phyloP scores from a whole-genome alignment of 768 basidiomycete species.

The Mycena leptocephala region DNA sequence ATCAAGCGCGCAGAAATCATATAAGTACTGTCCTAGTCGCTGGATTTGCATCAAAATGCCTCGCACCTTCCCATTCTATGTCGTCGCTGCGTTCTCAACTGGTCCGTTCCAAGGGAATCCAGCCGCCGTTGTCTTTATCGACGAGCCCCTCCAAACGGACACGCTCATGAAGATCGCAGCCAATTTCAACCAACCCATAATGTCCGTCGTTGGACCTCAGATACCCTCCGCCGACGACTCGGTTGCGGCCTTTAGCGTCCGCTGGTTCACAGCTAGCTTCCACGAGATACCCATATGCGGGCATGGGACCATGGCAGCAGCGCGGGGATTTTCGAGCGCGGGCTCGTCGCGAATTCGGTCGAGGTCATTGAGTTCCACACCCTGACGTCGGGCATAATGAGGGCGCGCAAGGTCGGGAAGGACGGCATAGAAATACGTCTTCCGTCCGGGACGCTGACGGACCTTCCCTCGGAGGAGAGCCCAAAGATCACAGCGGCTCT shows the following conservation, averaged over 20 bases:
- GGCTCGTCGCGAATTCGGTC: constrained; percentile 43
- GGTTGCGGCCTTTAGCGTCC: constrained; percentile 52
- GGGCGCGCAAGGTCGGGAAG: constrained; percentile 47
- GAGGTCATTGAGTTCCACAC: constrained; percentile 55
- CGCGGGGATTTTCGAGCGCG: constrained; percentile 56
- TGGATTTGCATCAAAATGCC: background rate
- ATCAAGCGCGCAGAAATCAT: background rate
- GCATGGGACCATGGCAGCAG: constrained; percentile 58
- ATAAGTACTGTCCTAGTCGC: constrained; percentile 5
- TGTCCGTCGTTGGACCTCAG: constrained; percentile 49
- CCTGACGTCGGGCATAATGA: constrained; percentile 41
- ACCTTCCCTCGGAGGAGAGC: constrained; percentile 49
- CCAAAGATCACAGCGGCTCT: constrained; percentile 48
- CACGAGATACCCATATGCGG: constrained; percentile 46
- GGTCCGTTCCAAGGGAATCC: constrained; percentile 63
- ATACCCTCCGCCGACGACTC: constrained; percentile 42
- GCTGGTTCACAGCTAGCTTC: constrained; percentile 54
- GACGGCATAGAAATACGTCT: constrained; percentile 58
- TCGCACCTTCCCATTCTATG: constrained; percentile 50
- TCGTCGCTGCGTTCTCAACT: constrained; percentile 63
- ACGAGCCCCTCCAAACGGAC: constrained; percentile 44
- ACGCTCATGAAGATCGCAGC: constrained; percentile 53
- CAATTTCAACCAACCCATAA: constrained; percentile 66
- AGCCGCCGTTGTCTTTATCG: constrained; percentile 57
- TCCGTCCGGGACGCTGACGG: constrained; percentile 44